Evolutionary conservation across 257 asterid species (phyloP).

Genomic region (Cinchona pubescens): DNA sequence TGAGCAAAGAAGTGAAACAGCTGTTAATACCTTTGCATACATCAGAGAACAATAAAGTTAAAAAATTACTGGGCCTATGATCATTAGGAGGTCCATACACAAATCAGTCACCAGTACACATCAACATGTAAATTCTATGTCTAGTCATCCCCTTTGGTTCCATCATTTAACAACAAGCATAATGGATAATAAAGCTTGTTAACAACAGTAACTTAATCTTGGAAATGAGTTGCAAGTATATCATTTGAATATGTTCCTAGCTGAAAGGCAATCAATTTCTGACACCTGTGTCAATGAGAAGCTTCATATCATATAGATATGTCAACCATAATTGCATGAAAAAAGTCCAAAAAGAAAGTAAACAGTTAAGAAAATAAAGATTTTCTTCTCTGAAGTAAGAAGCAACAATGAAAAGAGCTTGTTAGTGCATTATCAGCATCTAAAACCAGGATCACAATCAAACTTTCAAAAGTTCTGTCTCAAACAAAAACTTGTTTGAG

Average conservation of each 20-base stretch:
- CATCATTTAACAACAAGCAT: neutral
- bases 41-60: neutral
- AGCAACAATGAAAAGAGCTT: neutral
- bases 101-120: neutral
- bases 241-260: neutral
- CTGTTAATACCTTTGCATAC: neutral
- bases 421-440: too few relatives aligned
- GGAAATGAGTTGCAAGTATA: neutral
- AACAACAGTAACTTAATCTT: neutral
- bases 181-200: neutral
- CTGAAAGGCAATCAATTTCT: neutral
- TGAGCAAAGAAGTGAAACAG: neutral
- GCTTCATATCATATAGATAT: neutral
- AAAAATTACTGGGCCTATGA: neutral
- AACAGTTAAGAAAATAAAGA: neutral
- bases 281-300: neutral
- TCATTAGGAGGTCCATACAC: neutral
- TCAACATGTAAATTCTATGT: neutral
- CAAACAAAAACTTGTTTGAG: neutral
- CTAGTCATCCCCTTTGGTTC: neutral
- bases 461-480: neutral
- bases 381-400: neutral
- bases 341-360: conserved; percentile 1
- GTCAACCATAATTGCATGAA: neutral
- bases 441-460: neutral